Evolutionary conservation across 2,329 filamentous ascomycete genomes (phyloP), one percentile per base, ranked within the genome.

Genomic region (Colletotrichum echinochloae): DNA sequence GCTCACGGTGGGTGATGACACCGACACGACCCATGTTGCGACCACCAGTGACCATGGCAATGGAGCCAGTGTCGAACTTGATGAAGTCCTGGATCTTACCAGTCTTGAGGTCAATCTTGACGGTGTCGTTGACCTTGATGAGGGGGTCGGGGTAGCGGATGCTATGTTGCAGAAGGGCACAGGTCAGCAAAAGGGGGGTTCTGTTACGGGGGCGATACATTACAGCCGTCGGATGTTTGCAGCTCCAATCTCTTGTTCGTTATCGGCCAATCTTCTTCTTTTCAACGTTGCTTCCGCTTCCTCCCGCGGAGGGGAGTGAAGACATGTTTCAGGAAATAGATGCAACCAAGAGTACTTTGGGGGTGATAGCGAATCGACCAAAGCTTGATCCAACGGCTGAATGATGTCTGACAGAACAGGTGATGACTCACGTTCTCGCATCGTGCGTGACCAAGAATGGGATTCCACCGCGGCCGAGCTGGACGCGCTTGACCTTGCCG

Each of bases 381-480:
- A 96, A 97, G 89, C 93, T 96, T 97, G 94, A 94, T 95, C 94
- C 95, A 98, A 98, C 95, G 95, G 92, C 95, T 98, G 95, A 98
- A 95, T 96, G 95, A 98, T 94, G 92, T 93, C 87, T 90, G 88
- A 90, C 87, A 92, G 90, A 92, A 70, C 46, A 51, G 54, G 59
- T 60, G 60, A 33, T 52, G 16, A 98, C 95, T 97, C 90, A 99
- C 95, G 96, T 99, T 94, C 96, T 93, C 88, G 96, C 96, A 96
- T 99, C 96, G 94, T 99, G 96, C 95, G 96, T 99, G 94, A 99
- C 96, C 94, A 98, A 98, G 95, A 97, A 99, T 97, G 96, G 96
- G 92, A 99, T 97, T 89, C 95, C 96, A 88, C 96, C 97, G 87
- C 94, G 95, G 90, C 96, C 96, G 81, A 99, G 91, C 90, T 99